phyloP scores from a whole-genome alignment of 352 stramenopile genomes.

The Phytophthora sojae region DNA sequence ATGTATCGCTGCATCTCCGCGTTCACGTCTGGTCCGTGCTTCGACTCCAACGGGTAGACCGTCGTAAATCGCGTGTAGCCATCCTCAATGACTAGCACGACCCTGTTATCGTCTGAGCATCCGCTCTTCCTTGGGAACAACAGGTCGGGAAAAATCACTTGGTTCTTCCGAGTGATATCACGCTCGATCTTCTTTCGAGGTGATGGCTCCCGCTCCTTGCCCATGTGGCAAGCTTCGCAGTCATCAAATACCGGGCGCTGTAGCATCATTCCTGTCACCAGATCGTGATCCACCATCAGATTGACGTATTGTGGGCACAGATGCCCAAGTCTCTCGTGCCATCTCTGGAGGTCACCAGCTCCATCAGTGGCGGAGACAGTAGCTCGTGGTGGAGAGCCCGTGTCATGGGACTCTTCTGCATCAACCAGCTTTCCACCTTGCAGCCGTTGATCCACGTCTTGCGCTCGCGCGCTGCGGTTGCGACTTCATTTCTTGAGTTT shows the following conservation, averaged over 20 bases:
- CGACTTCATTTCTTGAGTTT: not conserved
- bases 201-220: slow-evolving; percentile 9
- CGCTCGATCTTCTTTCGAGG: not conserved
- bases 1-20: not conserved
- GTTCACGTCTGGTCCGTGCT: not conserved
- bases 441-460: too few relatives aligned
- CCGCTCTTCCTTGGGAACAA: not conserved
- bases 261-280: not conserved
- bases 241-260: not conserved
- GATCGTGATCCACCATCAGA: not conserved
- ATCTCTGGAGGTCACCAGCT: slow-evolving; percentile 6
- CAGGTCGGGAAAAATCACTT: not conserved
- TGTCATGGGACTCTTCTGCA: too few relatives aligned
- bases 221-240: slow-evolving; percentile 6
- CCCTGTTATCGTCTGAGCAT: too few relatives aligned
- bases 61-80: not conserved
- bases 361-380: slow-evolving; percentile 5
- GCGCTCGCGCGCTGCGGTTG: too few relatives aligned
- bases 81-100: not conserved
- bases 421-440: too few relatives aligned
- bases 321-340: slow-evolving; percentile 1
- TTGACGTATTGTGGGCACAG: slow-evolving; percentile 18
- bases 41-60: not conserved
- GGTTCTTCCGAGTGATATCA: not conserved
- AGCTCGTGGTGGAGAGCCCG: not conserved